These are phyloP conservation scores for Priceomyces castillae DNA, from an alignment of 805 yeast species.

Conservation along the genomic window DNA sequence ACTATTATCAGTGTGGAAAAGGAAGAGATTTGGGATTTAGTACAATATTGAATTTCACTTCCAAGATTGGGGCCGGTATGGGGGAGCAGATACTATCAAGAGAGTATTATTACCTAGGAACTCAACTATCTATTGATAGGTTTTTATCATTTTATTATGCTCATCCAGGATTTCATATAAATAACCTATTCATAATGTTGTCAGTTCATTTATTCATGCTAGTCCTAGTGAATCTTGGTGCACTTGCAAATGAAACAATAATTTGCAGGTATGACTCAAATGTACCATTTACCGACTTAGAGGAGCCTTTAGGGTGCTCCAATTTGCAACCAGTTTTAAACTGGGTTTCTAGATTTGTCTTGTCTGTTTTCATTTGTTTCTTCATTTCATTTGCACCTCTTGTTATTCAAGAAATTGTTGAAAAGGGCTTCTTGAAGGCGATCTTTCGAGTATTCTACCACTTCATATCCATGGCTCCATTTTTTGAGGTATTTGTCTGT, in stretches of 20 bases:
- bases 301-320: slow-evolving; percentile 80
- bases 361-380: slow-evolving; percentile 89
- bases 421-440: slow-evolving; percentile 80
- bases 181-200: slow-evolving; percentile 80
- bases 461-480: slow-evolving; percentile 76
- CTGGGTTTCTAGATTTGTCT: slow-evolving; percentile 86
- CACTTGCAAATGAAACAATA: slow-evolving; percentile 70
- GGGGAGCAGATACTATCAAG: slow-evolving; percentile 93
- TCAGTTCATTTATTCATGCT: slow-evolving; percentile 88
- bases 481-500: slow-evolving; percentile 93
- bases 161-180: slow-evolving; percentile 94
- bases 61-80: slow-evolving; percentile 98
- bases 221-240: slow-evolving; percentile 73
- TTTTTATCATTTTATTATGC: slow-evolving; percentile 93
- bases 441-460: slow-evolving; percentile 68
- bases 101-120: slow-evolving; percentile 88
- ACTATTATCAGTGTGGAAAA: slow-evolving; percentile 94
- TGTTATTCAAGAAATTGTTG: slow-evolving; percentile 81
- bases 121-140: slow-evolving; percentile 83
- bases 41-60: slow-evolving; percentile 87
- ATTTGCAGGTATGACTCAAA: slow-evolving; percentile 64
- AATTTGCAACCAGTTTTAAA: slow-evolving; percentile 79
- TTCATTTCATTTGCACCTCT: slow-evolving; percentile 89
- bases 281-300: slow-evolving; percentile 70
- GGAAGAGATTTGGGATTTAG: slow-evolving; percentile 95